Base-by-base conservation (phyloP, 176 grass and related monocot genomes). In the Pontederia crassipes region DNA sequence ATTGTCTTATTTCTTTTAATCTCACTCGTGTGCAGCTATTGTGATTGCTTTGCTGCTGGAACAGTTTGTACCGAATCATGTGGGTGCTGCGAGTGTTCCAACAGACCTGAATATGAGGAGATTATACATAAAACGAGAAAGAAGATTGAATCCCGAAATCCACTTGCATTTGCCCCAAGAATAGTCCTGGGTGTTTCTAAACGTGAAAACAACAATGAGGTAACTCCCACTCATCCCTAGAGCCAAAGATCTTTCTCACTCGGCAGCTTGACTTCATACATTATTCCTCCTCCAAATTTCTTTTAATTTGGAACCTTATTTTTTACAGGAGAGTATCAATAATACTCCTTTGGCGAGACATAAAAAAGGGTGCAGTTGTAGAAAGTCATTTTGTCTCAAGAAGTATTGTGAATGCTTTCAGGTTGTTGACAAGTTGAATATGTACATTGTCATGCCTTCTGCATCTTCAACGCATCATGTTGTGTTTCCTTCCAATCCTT, bases 401-500 rank as follows among this genome's bases (percentile, higher is more conserved):
- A 77, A 71, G 70, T 77, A 77, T 52, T 77, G 75, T 29, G 75
- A 77, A 70, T 77, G 75, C 32, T 77, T 62, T 70, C 75, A 77
- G 65, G 75, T 77, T 48, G n/a, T 59, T 66, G 46, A 51, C 53
- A 10, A 55, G 15, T 62, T 46, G 9, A 14, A 67, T 40, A 20
- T 27, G 4, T 63, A 4, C 27, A 53, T 70, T 45, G 47, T 17
- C 54, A 28, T 17, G 55, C 32, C 48, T 45, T 18, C 13, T 63
- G 12, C 15, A 40, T 55, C 47, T 70, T 50, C 11, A 45, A 40
- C 32, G 6, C 32, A 40, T 40, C 29, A 35, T 48, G 17, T 17
- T 58, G 24, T 0, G 51, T 57, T 62, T 20, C 32, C 32, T 40
- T 40, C 4, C 32, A 40, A 40, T 40, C 6, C 32, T 40, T 40